A percentile compares a stretch with the other conserved stretches of the same genome.
Evolutionary conservation across 345 rosid species (phyloP).

Genomic region (Nasturtium officinale): DNA sequence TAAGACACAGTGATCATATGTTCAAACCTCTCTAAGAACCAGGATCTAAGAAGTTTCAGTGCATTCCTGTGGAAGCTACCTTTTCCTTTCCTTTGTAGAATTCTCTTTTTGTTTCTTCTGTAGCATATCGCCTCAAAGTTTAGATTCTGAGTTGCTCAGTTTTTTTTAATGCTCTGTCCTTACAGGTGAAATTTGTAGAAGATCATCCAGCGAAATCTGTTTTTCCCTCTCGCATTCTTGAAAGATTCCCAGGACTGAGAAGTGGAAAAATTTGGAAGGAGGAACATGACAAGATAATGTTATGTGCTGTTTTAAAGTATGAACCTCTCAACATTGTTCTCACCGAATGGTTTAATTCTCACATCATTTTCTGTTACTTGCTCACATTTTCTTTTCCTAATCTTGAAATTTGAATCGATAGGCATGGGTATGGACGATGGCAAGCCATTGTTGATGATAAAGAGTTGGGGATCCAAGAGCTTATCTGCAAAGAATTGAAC

Average conservation of each 20-base stretch:
- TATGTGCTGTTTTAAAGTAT: slow-evolving; percentile 87
- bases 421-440: slow-evolving; percentile 99
- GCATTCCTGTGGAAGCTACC: slow-evolving; percentile 15
- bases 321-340: slow-evolving; percentile 33
- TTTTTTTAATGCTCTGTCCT: slow-evolving; percentile 22
- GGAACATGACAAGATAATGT: slow-evolving; percentile 77
- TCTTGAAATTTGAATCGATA: slow-evolving; percentile 35
- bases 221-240: slow-evolving; percentile 63
- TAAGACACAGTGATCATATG: slow-evolving; percentile 6
- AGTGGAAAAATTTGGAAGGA: slow-evolving; percentile 92
- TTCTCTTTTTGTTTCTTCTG: slow-evolving; percentile 12
- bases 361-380: background rate
- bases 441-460: slow-evolving; percentile 98
- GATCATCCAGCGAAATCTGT: slow-evolving; percentile 61
- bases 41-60: background rate
- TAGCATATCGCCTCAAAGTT: background rate
- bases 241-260: slow-evolving; percentile 76
- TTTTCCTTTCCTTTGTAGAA: background rate
- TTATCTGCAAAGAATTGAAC: slow-evolving; percentile 87
- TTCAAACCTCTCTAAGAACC: background rate
- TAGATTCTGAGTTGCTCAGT: background rate
- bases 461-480: slow-evolving; percentile 81
- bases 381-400: slow-evolving; percentile 10
- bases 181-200: slow-evolving; percentile 60
- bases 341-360: slow-evolving; percentile 5